These are phyloP conservation scores for Aspergillus persii DNA, from an alignment of 2,329 filamentous ascomycete species.

Conservation along the genomic window DNA sequence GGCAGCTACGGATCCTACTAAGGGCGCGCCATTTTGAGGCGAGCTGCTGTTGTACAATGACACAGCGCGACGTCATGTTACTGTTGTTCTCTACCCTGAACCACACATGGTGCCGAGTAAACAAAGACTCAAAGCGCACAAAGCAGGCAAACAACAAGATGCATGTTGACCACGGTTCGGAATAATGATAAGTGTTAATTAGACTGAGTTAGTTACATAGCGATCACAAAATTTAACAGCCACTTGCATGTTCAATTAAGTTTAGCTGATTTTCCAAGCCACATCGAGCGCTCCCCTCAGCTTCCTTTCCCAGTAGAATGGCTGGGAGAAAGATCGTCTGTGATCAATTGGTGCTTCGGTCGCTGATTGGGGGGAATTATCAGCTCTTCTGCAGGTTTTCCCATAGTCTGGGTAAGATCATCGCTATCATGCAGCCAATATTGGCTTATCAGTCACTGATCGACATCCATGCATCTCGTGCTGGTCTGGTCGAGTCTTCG, in stretches of 20 bases:
- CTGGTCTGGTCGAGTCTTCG: background rate
- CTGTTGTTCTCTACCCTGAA: background rate
- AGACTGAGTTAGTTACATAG: background rate
- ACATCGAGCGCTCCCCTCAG: background rate
- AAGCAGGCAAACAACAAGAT: background rate
- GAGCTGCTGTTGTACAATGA: background rate
- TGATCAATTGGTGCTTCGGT: background rate
- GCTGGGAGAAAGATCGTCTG: background rate
- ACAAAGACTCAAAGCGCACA: background rate
- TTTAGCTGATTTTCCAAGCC: background rate
- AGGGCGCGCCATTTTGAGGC: background rate
- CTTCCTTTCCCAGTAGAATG: background rate
- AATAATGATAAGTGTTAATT: background rate
- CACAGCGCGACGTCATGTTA: background rate
- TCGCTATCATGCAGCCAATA: background rate
- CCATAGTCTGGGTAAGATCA: background rate
- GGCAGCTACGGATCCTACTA: conserved; percentile 10
- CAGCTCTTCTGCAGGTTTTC: background rate
- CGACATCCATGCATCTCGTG: background rate
- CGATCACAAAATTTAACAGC: background rate
- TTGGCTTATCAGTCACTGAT: background rate
- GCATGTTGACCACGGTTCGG: background rate
- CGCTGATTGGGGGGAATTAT: background rate
- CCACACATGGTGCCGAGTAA: background rate
- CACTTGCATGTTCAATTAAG: background rate